phyloP scores from a whole-genome alignment of 106 monocot species.

The Iris macrosiphon region DNA sequence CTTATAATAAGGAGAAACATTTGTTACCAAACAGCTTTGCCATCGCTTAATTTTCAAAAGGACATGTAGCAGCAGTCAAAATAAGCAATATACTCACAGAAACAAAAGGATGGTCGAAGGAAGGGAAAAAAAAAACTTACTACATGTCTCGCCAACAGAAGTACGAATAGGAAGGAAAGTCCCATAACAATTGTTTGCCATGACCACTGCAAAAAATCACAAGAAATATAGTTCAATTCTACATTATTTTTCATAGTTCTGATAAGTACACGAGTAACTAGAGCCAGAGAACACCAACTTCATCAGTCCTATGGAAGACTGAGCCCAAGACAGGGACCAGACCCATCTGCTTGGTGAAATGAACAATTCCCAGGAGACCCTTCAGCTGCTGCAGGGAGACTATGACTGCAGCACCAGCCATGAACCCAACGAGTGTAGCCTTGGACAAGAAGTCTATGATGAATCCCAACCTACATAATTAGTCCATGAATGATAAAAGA shows the following conservation, averaged over 20 bases:
- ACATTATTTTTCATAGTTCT: too few species aligned
- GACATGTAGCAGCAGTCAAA: too few species aligned
- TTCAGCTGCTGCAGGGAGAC: constrained; percentile 94
- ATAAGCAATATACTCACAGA: too few species aligned
- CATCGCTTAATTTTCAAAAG: too few species aligned
- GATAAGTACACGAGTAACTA: too few species aligned
- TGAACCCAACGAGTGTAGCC: constrained; percentile 80
- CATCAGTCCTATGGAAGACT: constrained; percentile 56
- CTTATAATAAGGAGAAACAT: too few species aligned
- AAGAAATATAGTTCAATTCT: too few species aligned
- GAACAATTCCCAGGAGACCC: constrained; percentile 63
- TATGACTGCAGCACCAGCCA: constrained; percentile 89
- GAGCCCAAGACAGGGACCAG: constrained; percentile 68
- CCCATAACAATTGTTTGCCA: constrained; percentile 92
- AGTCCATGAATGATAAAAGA: too few species aligned
- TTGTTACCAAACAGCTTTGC: too few species aligned
- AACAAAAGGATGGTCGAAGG: too few species aligned
- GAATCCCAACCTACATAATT: constrained; percentile 76
- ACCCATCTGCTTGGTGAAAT: constrained; percentile 84
- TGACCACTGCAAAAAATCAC: constrained; percentile 84
- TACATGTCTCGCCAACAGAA: constrained; percentile 63
- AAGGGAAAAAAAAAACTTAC: constrained; percentile 30
- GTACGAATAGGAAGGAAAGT: constrained; percentile 50
- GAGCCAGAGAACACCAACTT: constrained; percentile 43
- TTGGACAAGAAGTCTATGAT: constrained; percentile 87